These are phyloP conservation scores for Exophiala phaeomuriformis DNA, from an alignment of 2,329 filamentous ascomycete species.

Conservation along the genomic window DNA sequence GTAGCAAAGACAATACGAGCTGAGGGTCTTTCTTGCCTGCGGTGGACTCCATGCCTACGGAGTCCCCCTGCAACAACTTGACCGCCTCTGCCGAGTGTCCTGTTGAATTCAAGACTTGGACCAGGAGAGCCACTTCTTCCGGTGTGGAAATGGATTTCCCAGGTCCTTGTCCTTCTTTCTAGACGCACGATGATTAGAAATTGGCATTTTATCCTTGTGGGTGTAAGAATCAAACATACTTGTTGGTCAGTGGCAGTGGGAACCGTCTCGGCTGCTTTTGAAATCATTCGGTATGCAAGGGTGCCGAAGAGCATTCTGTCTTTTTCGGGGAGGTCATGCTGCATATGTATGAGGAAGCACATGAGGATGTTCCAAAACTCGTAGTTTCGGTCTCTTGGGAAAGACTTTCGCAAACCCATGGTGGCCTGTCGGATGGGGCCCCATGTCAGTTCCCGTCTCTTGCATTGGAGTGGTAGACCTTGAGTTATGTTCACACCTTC, in stretches of 20 bases:
- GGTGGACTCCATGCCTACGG: slow-evolving; percentile 37
- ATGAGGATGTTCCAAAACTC: slow-evolving; percentile 46
- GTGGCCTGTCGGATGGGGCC: slow-evolving; percentile 35
- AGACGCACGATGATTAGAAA: neutral
- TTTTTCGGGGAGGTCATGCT: slow-evolving; percentile 34
- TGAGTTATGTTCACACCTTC: slow-evolving; percentile 35
- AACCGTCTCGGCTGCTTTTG: slow-evolving; percentile 41
- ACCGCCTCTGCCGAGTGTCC: slow-evolving; percentile 36
- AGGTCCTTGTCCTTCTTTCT: slow-evolving; percentile 38
- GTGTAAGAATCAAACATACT: slow-evolving; percentile 30
- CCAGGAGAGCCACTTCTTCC: slow-evolving; percentile 41
- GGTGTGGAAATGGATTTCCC: slow-evolving; percentile 41
- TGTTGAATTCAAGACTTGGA: slow-evolving; percentile 40
- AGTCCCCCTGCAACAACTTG: slow-evolving; percentile 38
- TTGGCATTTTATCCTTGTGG: too few species aligned
- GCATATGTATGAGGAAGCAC: slow-evolving; percentile 37
- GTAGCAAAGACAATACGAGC: slow-evolving; percentile 35
- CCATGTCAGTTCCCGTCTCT: slow-evolving; percentile 25
- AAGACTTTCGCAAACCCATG: slow-evolving; percentile 45
- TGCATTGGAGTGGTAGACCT: slow-evolving; percentile 1
- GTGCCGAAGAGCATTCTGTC: slow-evolving; percentile 44
- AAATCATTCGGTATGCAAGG: slow-evolving; percentile 45
- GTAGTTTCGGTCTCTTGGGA: slow-evolving; percentile 42
- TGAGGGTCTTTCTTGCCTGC: slow-evolving; percentile 40
- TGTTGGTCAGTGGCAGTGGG: slow-evolving; percentile 31